A percentile compares a stretch with the other conserved stretches of the same genome.
These are phyloP conservation scores for Schoenoplectus triqueter DNA, from an alignment of 202 grass and related monocot genomes.

Conservation along the genomic window DNA sequence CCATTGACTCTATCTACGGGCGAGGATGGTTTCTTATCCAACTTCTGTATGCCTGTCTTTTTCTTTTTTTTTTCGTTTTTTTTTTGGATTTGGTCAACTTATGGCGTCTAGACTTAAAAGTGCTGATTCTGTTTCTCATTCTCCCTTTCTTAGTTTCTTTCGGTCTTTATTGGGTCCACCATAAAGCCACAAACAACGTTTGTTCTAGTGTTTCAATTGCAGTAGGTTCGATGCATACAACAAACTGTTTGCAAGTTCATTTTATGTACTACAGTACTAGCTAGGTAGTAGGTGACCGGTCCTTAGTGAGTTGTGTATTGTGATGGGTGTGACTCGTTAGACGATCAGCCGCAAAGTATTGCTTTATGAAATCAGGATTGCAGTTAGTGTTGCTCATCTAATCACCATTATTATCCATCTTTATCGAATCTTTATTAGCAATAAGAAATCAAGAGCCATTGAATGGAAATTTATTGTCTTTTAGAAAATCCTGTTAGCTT, in stretches of 20 bases:
- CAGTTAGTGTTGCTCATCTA: not conserved
- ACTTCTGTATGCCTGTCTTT: not conserved
- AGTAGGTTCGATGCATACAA: not conserved
- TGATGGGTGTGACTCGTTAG: not conserved
- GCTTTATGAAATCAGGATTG: not conserved
- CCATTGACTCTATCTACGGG: slow-evolving; percentile 14
- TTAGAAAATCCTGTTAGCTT: not conserved
- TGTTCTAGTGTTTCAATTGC: not conserved
- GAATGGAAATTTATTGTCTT: not conserved
- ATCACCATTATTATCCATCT: not conserved
- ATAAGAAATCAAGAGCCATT: not conserved
- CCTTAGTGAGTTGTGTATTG: not conserved
- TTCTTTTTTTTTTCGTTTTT: not conserved
- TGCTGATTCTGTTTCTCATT: slow-evolving; percentile 14
- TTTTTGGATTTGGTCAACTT: slow-evolving; percentile 35
- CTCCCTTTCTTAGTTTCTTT: not conserved
- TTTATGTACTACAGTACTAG: not conserved
- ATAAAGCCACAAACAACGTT: not conserved
- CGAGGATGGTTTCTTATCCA: slow-evolving; percentile 13
- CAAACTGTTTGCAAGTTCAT: not conserved
- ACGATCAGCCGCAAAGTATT: not conserved
- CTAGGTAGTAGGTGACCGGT: too few relatives aligned
- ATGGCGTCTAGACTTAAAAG: not conserved
- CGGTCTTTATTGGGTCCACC: slow-evolving; percentile 18
- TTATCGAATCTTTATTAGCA: not conserved